phyloP scores from a whole-genome alignment of 2,329 filamentous ascomycete species.

The Calonectria ilicicola region DNA sequence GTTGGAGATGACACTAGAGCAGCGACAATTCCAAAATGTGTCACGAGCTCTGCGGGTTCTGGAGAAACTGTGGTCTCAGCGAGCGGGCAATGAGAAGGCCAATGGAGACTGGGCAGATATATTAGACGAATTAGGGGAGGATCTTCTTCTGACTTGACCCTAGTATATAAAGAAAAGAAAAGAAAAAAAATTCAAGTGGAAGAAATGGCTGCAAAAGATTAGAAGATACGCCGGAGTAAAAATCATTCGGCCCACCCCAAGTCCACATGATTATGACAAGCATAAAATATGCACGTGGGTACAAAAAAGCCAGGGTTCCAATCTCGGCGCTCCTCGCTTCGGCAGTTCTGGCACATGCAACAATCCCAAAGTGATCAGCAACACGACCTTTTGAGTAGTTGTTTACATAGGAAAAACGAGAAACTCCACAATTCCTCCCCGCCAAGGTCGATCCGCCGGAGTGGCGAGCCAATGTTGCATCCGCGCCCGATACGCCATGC shows the following conservation, averaged over 20 bases:
- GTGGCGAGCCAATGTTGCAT: not conserved
- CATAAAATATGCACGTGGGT: no score
- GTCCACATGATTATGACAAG: no score
- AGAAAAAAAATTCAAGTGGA: not conserved
- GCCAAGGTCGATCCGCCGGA: not conserved
- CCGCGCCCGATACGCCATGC: slow-evolving; percentile 3
- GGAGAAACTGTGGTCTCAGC: not conserved
- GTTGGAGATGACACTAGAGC: not conserved
- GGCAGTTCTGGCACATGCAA: no score
- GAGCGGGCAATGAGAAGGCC: not conserved
- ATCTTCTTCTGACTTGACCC: slow-evolving; percentile 13
- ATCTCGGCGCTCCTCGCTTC: no score
- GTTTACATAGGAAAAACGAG: not conserved
- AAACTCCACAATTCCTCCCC: not conserved
- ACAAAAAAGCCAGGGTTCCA: no score
- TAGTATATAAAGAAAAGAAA: not conserved
- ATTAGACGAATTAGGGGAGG: not conserved
- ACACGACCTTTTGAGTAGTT: not conserved
- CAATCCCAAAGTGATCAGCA: not conserved
- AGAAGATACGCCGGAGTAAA: not conserved
- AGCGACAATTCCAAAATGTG: slow-evolving; percentile 8
- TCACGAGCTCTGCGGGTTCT: slow-evolving; percentile 3
- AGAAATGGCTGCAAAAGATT: not conserved
- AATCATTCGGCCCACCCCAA: no score
- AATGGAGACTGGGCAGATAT: slow-evolving; percentile 12